Evolutionary conservation across 805 yeast species (phyloP).

Genomic region (Hanseniaspora lachancei): DNA sequence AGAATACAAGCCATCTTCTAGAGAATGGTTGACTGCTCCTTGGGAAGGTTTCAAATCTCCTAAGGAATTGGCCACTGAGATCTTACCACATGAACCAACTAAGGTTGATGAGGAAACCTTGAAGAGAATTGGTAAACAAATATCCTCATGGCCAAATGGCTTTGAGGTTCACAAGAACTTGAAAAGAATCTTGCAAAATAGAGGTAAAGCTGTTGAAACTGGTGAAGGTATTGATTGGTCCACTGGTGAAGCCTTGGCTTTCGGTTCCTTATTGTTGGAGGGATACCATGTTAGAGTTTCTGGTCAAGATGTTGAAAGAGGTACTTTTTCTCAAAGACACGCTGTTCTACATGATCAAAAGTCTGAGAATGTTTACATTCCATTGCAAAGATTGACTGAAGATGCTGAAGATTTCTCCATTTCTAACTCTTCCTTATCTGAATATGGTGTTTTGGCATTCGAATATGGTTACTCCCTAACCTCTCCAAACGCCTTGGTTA

Average conservation of each 20-base stretch:
- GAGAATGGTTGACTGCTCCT: slow-evolving; percentile 97
- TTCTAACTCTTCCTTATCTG: slow-evolving; percentile 90
- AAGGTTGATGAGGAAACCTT: slow-evolving; percentile 61
- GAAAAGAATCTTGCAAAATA: slow-evolving; percentile 79
- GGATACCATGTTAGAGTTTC: slow-evolving; percentile 95
- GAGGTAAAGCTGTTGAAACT: slow-evolving; percentile 72
- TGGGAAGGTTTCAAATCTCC: slow-evolving; percentile 99
- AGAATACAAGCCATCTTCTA: slow-evolving; percentile 77
- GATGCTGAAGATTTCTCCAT: slow-evolving; percentile 78
- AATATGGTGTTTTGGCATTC: slow-evolving; percentile 98
- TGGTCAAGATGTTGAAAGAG: slow-evolving; percentile 99
- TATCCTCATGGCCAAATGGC: slow-evolving; percentile 73
- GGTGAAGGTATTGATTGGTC: slow-evolving; percentile 99
- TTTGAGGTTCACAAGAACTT: slow-evolving; percentile 89
- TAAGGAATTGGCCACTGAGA: slow-evolving; percentile 87
- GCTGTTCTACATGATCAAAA: slow-evolving; percentile 94
- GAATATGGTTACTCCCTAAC: slow-evolving; percentile 98
- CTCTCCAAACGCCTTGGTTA: slow-evolving; percentile 90
- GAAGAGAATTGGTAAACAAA: slow-evolving; percentile 62
- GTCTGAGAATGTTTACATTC: slow-evolving; percentile 70
- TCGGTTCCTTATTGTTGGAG: slow-evolving; percentile 80
- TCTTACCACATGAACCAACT: slow-evolving; percentile 92
- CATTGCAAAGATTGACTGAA: slow-evolving; percentile 65
- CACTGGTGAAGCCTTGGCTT: slow-evolving; percentile 98
- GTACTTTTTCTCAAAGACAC: slow-evolving; percentile 99